phyloP scores from a whole-genome alignment of 768 basidiomycete genomes.

The Rhizopogon salebrosus region DNA sequence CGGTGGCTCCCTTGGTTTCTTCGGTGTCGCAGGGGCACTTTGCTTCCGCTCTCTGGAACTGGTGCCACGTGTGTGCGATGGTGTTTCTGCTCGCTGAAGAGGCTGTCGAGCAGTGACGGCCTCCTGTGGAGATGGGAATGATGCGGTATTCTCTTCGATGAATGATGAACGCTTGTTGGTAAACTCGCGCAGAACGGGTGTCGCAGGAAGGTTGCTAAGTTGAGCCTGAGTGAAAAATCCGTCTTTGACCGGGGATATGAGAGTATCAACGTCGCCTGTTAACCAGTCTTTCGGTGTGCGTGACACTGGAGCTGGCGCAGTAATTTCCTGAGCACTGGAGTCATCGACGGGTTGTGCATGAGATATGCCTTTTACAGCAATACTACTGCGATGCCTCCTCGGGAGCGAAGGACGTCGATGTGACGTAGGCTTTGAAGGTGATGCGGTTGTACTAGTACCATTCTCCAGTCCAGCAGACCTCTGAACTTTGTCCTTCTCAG shows the following conservation, averaged over 20 bases:
- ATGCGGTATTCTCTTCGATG: conserved; percentile 42
- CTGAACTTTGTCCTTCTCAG: conserved; percentile 10
- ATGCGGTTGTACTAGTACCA: conserved; percentile 7
- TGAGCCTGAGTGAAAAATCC: conserved; percentile 7
- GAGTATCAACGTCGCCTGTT: conserved; percentile 59
- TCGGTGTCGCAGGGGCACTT: neutral
- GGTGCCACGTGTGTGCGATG: conserved; percentile 21
- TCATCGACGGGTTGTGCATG: conserved; percentile 8
- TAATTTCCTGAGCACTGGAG: conserved; percentile 13
- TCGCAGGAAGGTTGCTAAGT: conserved; percentile 17
- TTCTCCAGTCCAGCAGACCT: conserved; percentile 10
- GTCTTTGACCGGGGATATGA: conserved; percentile 13
- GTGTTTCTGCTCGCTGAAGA: conserved; percentile 4
- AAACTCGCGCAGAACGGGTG: conserved; percentile 59
- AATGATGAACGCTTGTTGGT: conserved; percentile 70
- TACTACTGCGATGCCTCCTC: conserved; percentile 44
- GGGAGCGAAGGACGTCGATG: conserved; percentile 38
- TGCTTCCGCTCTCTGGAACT: conserved; percentile 32
- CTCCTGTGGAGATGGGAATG: conserved; percentile 27
- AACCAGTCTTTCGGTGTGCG: conserved; percentile 61
- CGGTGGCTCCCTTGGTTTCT: conserved; percentile 1
- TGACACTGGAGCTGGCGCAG: conserved; percentile 7
- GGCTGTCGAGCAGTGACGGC: conserved; percentile 23
- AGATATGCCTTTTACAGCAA: conserved; percentile 37
- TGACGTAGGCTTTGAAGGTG: conserved; percentile 13